Percentiles rank a stretch among this genome's conserved stretches.
Evolutionary conservation across 2,329 filamentous ascomycete species (phyloP).

Genomic region (Pyrenophora teres): DNA sequence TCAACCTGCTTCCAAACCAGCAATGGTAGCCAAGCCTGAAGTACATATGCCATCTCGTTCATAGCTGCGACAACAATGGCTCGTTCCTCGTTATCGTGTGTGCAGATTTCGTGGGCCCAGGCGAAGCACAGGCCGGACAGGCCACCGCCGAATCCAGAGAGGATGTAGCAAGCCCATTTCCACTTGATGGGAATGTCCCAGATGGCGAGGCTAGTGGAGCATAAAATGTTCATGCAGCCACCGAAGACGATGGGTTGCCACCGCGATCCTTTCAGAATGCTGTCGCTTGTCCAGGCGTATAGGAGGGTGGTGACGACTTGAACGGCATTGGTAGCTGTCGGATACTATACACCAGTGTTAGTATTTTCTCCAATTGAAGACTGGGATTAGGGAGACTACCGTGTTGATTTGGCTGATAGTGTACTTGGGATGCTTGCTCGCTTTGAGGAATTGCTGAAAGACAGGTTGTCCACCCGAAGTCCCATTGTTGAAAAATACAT

Average conservation of each 20-base stretch:
- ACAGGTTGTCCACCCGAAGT: constrained; percentile 3
- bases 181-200: constrained; percentile 47
- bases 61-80: constrained; percentile 68
- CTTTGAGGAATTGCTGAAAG: constrained; percentile 25
- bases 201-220: constrained; percentile 23
- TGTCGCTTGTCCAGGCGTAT: constrained; percentile 28
- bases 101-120: constrained; percentile 62
- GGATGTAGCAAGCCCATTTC: constrained; percentile 68
- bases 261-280: constrained; percentile 20
- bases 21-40: constrained; percentile 72
- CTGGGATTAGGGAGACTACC: constrained; percentile 4
- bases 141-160: constrained; percentile 56
- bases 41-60: constrained; percentile 71
- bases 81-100: constrained; percentile 65
- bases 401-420: constrained; percentile 19
- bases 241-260: constrained; percentile 28
- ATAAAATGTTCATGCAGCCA: constrained; percentile 23
- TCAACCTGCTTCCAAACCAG: constrained; percentile 69
- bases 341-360: constrained; percentile 18
- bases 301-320: constrained; percentile 26
- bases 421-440: constrained; percentile 22
- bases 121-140: constrained; percentile 58
- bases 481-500: constrained; percentile 9
- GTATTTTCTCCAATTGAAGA: accelerated
- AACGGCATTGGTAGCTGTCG: constrained; percentile 25